Evolutionary conservation across 2,329 filamentous ascomycete genomes (phyloP).

Genomic region (Penicillium fuscoglaucum): DNA sequence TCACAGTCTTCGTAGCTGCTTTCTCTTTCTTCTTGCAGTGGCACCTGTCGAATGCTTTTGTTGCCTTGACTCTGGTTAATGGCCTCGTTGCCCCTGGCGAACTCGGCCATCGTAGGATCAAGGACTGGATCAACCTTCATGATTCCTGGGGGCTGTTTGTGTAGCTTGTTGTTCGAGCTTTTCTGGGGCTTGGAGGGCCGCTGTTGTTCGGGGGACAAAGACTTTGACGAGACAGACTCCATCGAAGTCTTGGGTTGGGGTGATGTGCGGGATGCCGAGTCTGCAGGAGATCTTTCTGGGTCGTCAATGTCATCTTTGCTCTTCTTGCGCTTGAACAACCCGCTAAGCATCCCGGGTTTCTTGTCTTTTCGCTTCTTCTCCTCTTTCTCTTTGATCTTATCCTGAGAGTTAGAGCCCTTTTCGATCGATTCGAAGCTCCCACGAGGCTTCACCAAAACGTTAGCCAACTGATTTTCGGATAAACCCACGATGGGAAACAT

Average conservation of each 20-base stretch:
- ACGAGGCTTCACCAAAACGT: constrained; percentile 49
- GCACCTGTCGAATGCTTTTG: constrained; percentile 39
- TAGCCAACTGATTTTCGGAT: constrained; percentile 2
- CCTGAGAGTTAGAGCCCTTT: constrained; percentile 62
- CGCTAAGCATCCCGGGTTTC: constrained; percentile 71
- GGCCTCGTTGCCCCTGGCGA: constrained; percentile 23
- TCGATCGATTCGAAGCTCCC: constrained; percentile 76
- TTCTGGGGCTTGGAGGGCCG: constrained; percentile 50
- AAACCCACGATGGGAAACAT: constrained; percentile 12
- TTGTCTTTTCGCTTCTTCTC: constrained; percentile 74
- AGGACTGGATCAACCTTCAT: constrained; percentile 45
- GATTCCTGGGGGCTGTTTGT: constrained; percentile 62
- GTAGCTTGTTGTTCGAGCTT: constrained; percentile 63
- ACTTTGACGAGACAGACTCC: constrained; percentile 45
- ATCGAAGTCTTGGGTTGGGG: constrained; percentile 47
- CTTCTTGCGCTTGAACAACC: constrained; percentile 67
- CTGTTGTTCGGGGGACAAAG: constrained; percentile 14
- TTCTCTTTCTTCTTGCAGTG: constrained; percentile 31
- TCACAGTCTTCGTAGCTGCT: constrained; percentile 23
- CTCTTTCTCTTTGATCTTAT: constrained; percentile 72
- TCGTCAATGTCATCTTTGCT: constrained; percentile 49
- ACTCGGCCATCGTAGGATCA: constrained; percentile 28
- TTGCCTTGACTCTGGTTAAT: constrained; percentile 18
- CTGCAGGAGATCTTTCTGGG: constrained; percentile 63
- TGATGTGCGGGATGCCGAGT: constrained; percentile 49